These are phyloP conservation scores for Blastobotrys muscicola DNA, from an alignment of 805 yeast genomes.

Conservation along the genomic window DNA sequence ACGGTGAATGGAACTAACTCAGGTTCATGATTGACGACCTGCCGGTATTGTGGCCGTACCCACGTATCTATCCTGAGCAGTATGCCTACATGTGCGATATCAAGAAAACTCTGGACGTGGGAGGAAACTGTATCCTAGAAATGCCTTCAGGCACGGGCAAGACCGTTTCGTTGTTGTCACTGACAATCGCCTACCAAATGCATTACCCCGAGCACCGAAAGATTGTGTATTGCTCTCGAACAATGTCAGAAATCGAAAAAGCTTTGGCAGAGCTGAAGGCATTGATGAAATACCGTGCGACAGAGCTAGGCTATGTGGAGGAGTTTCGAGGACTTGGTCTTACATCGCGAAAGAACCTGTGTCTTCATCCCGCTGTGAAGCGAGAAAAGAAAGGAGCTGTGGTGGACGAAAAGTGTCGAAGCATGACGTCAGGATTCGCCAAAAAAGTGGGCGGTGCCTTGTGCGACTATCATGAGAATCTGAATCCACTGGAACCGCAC, in stretches of 20 bases:
- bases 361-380: slow-evolving; percentile 80
- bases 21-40: slow-evolving; percentile 91
- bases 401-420: slow-evolving; percentile 93
- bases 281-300: slow-evolving; percentile 77
- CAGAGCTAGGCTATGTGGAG: slow-evolving; percentile 77
- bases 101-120: slow-evolving; percentile 86
- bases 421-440: slow-evolving; percentile 86
- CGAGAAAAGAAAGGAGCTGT: slow-evolving; percentile 83
- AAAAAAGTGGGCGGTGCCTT: slow-evolving; percentile 52
- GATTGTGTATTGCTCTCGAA: slow-evolving; percentile 95
- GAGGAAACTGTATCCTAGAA: slow-evolving; percentile 92
- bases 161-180: slow-evolving; percentile 81
- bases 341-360: slow-evolving; percentile 87
- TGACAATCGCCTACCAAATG: slow-evolving; percentile 94
- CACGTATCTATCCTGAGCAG: slow-evolving; percentile 95
- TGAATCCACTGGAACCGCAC: slow-evolving; percentile 79
- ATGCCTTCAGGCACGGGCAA: slow-evolving; percentile 99
- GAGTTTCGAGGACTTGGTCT: slow-evolving; percentile 91
- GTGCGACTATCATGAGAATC: slow-evolving; percentile 86
- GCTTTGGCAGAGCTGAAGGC: slow-evolving; percentile 85
- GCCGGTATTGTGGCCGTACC: slow-evolving; percentile 94
- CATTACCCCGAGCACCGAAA: slow-evolving; percentile 87
- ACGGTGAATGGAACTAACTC: background rate
- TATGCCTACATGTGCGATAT: slow-evolving; percentile 96
- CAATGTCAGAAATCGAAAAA: slow-evolving; percentile 98